Conservation (phyloP, 805 yeast species). For the Wickerhamomyces mucosus region DNA sequence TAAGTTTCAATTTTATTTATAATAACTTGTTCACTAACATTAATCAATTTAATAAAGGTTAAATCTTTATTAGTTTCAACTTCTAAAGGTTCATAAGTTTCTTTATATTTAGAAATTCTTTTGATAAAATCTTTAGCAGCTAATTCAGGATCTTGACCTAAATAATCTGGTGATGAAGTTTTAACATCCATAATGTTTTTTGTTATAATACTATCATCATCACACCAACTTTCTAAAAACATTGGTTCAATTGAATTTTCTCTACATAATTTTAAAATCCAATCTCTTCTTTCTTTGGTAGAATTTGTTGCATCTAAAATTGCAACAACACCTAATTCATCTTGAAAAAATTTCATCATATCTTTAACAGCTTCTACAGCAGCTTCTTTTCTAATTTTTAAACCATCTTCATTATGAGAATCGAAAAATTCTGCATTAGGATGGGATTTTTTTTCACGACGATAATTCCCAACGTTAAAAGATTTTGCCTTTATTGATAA, state of each 20-base stretch:
- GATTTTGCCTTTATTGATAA: constrained; percentile 76
- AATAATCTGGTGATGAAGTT: constrained; percentile 37
- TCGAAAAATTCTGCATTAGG: constrained; percentile 77
- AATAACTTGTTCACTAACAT: constrained; percentile 81
- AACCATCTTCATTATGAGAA: constrained; percentile 54
- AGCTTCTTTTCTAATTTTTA: constrained; percentile 55
- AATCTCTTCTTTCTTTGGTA: constrained; percentile 59
- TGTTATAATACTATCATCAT: constrained; percentile 66
- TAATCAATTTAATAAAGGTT: constrained; percentile 81
- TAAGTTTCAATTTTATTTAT: constrained; percentile 83
- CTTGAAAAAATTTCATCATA: constrained; percentile 79
- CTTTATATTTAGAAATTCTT: constrained; percentile 67
- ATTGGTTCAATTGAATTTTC: constrained; percentile 73
- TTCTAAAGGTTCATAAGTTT: constrained; percentile 69
- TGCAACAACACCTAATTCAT: constrained; percentile 81
- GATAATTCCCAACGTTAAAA: constrained; percentile 82
- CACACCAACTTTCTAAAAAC: constrained; percentile 88
- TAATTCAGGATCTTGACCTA: constrained; percentile 46
- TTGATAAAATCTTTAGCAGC: constrained; percentile 66
- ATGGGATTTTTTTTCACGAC: constrained; percentile 54
- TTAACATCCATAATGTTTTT: constrained; percentile 82
- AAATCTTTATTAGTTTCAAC: constrained; percentile 46
- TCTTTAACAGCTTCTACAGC: constrained; percentile 64
- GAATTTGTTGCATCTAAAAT: constrained; percentile 91
- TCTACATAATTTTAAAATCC: constrained; percentile 52